Conservation (phyloP, 306 rosid species). For the Echinosophora koreensis region DNA sequence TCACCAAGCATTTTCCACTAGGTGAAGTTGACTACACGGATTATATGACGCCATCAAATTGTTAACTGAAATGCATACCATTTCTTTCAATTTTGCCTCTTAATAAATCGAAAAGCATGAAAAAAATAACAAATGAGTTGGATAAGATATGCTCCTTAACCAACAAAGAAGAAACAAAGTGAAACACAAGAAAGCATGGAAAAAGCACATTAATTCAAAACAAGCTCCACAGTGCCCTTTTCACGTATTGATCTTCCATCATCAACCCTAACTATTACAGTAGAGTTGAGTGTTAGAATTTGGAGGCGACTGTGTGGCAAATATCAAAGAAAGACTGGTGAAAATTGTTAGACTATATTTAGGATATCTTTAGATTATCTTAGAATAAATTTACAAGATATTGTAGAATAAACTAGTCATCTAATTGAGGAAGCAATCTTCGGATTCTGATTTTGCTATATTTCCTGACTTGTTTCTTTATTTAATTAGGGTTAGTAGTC, state of each 20-base stretch:
- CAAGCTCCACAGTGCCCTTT: conserved; percentile 12
- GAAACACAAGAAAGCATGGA: conserved; percentile 35
- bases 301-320: conserved; percentile 21
- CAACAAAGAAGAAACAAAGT: background rate
- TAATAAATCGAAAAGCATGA: background rate
- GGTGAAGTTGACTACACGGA: no score
- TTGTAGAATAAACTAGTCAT: background rate
- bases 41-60: background rate
- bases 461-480: no score
- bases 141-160: conserved; percentile 24
- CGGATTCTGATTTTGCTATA: background rate
- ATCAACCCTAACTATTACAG: conserved; percentile 30
- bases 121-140: background rate
- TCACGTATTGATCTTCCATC: conserved; percentile 15
- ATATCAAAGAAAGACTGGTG: conserved; percentile 23
- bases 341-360: background rate
- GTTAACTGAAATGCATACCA: conserved; percentile 9
- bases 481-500: background rate
- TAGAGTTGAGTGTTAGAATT: conserved; percentile 14
- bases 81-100: conserved; percentile 3
- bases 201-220: conserved; percentile 23
- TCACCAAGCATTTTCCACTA: no score
- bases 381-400: no score
- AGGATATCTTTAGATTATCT: background rate
- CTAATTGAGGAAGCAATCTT: background rate